Conservation (phyloP, 331 rosid species). For the Telfairia occidentalis region DNA sequence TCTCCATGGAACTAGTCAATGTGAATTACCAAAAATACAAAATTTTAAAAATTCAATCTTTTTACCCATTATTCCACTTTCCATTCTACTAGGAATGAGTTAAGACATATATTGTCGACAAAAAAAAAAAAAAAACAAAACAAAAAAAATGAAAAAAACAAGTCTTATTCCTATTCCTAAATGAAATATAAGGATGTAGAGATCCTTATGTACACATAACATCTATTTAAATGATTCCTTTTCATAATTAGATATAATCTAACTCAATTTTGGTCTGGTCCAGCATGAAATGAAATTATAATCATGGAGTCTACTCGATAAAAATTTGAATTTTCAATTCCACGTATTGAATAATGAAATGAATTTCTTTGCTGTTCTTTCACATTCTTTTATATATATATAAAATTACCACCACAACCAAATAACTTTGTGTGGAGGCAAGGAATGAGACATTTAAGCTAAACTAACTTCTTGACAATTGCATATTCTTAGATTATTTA, state of each 20-base stretch:
- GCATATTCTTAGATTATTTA: not conserved
- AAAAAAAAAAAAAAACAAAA: no score
- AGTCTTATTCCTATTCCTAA: no score
- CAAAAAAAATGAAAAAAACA: no score
- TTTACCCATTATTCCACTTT: no score
- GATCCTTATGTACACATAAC: not conserved
- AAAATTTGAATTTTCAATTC: not conserved
- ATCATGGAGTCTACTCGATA: no score
- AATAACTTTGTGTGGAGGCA: slow-evolving; percentile 11
- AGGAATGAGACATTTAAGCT: slow-evolving; percentile 1
- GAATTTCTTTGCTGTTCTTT: not conserved
- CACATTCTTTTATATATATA: not conserved
- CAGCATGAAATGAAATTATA: no score
- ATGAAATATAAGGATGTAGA: not conserved
- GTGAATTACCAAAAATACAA: not conserved
- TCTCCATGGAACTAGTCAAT: not conserved
- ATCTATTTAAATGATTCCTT: not conserved
- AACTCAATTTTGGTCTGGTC: no score
- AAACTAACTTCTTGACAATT: not conserved
- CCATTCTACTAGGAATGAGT: no score
- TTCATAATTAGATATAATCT: not conserved
- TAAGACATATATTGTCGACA: no score
- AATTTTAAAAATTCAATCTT: not conserved
- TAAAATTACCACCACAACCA: not conserved
- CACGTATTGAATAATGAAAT: not conserved